Evolutionary conservation across 2,329 filamentous ascomycete species (phyloP).

Genomic region (Microascus cirrosus): DNA sequence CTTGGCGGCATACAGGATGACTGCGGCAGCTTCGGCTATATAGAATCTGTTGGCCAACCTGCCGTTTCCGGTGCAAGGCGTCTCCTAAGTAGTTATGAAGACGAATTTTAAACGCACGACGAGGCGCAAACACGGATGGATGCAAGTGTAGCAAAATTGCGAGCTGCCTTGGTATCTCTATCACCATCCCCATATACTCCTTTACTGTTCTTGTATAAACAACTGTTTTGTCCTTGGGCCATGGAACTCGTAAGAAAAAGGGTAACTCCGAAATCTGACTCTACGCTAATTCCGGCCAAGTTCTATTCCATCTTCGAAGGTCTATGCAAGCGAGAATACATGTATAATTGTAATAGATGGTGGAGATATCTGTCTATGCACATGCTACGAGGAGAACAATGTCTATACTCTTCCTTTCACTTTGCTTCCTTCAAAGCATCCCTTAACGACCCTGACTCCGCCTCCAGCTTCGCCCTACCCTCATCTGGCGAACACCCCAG

Average conservation of each 20-base stretch:
- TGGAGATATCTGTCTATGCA: background rate
- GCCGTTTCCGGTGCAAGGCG: constrained; percentile 8
- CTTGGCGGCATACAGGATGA: constrained; percentile 5
- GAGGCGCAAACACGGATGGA: background rate
- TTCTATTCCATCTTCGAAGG: too few relatives aligned
- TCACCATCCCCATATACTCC: too few relatives aligned
- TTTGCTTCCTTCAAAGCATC: background rate
- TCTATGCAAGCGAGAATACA: too few relatives aligned
- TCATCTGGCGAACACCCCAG: background rate
- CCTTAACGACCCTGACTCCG: background rate
- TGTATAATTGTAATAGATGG: too few relatives aligned
- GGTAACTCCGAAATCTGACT: too few relatives aligned
- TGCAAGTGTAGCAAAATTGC: background rate
- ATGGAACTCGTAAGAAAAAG: too few relatives aligned
- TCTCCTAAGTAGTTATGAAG: background rate
- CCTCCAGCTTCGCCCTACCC: background rate
- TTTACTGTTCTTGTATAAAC: too few relatives aligned
- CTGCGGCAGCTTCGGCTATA: constrained; percentile 8
- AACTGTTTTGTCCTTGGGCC: too few relatives aligned
- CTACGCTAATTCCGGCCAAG: too few relatives aligned
- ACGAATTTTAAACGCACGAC: background rate
- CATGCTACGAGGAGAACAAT: background rate
- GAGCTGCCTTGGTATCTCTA: background rate
- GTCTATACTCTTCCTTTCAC: background rate
- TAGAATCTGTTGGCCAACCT: constrained; percentile 8